These are phyloP conservation scores for Aschersonia sp. DNA, from an alignment of 2,329 filamentous ascomycete species.

Conservation along the genomic window DNA sequence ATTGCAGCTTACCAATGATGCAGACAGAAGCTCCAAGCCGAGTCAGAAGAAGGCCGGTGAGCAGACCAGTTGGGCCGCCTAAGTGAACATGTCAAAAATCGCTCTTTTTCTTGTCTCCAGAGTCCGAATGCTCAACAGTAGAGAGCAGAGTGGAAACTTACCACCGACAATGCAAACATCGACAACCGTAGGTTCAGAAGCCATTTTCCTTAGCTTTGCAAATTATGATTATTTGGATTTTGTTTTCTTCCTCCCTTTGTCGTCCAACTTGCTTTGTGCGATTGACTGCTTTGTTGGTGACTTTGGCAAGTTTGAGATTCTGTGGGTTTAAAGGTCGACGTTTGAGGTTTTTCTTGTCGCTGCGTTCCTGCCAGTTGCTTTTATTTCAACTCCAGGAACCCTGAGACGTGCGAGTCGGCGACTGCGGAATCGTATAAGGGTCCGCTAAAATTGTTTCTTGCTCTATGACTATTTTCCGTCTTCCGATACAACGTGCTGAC, in stretches of 20 bases:
- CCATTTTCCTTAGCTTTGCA: neutral
- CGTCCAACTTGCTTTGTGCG: no score
- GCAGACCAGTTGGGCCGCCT: conserved; percentile 31
- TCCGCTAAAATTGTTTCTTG: no score
- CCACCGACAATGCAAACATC: conserved; percentile 24
- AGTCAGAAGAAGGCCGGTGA: conserved; percentile 27
- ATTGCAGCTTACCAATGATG: conserved; percentile 17
- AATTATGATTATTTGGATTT: neutral
- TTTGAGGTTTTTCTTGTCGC: no score
- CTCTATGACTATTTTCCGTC: no score
- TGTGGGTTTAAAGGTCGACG: no score
- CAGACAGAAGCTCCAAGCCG: conserved; percentile 24
- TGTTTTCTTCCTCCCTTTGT: neutral
- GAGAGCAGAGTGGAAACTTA: conserved; percentile 5
- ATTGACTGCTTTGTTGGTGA: no score
- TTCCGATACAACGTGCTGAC: no score
- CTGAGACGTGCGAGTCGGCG: no score
- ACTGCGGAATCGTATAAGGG: no score
- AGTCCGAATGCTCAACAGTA: neutral
- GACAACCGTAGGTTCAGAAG: conserved; percentile 4
- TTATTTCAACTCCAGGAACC: no score
- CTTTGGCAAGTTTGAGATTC: no score
- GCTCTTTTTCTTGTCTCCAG: neutral
- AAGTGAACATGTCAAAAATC: neutral
- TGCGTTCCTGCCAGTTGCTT: no score